Evolutionary conservation across 495 filamentous ascomycete genomes (phyloP), one percentile per base, ranked within the genome.

Genomic region (Penicillium lividum): DNA sequence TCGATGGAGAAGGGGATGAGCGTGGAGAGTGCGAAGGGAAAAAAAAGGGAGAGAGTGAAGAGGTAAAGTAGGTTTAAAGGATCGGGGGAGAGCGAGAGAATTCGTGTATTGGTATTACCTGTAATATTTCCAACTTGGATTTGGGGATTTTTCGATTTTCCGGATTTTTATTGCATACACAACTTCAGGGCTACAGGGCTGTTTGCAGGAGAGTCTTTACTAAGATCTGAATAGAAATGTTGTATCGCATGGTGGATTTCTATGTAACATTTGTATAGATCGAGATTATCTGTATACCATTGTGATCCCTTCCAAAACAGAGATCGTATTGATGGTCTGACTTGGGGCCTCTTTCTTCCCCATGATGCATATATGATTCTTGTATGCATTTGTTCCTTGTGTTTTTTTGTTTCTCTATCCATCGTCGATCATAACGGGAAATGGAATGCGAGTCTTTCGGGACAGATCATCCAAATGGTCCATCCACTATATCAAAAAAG

Each of bases 31-130:
- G 16, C 48, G 44, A 51, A 43, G 40, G 51, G 53, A 53, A 56
- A 56, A 57, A 63, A 61, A 61, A 47, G 59, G 59, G 61, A 61
- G 59, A 55, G 52, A 58, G 38, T 42, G 50, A 54, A 53, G 56
- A 45, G 58, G 54, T 30, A 45, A 58, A 60, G 55, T 54, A 62
- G 54, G 52, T 54, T 48, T 48, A 47, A 46, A 51, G 51, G 16
- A 55, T 34, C 34, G 25, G 30, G 43, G 54, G 28, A 16, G 25
- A 10, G 16, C 43, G 18, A 45, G 38, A 47, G 53, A 55, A 34
- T 34, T 42, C 40, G 28, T 18, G 53, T 55, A 18, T 45, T 30
- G 40, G 53, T 55, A 55, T 45, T 55, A 55, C 53, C 18, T 4
- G 36, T 40, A 34, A 47, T 47, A 7, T 29, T 47, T 47, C 44